Conservation (phyloP, 768 basidiomycete species). For the Lyophyllum semitale region DNA sequence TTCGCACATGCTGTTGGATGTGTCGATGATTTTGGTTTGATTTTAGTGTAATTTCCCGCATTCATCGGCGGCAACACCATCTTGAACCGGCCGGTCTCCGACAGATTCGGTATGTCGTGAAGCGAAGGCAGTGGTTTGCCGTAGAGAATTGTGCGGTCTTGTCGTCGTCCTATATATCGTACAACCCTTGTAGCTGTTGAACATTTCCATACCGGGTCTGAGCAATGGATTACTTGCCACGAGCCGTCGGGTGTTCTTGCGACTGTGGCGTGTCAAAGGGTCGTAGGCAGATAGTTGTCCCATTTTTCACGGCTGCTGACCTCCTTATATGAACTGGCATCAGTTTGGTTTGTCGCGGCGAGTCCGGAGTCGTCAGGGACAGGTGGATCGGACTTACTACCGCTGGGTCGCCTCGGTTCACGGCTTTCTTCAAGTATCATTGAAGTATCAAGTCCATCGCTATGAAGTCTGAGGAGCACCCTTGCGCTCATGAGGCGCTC, state of each 20-base stretch:
- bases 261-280: slow-evolving; percentile 19
- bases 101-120: slow-evolving; percentile 24
- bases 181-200: background rate
- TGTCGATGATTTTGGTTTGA: slow-evolving; percentile 19
- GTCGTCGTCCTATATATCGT: background rate
- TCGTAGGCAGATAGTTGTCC: slow-evolving; percentile 18
- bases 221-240: background rate
- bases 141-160: background rate
- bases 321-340: slow-evolving; percentile 6
- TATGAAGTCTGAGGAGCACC: background rate
- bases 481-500: background rate
- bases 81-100: slow-evolving; percentile 35
- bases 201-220: background rate
- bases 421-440: background rate
- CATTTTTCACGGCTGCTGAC: slow-evolving; percentile 32
- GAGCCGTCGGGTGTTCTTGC: background rate
- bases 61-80: slow-evolving; percentile 39
- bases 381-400: slow-evolving; percentile 12
- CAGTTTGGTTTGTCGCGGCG: slow-evolving; percentile 17
- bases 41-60: slow-evolving; percentile 44
- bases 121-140: background rate
- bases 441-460: background rate
- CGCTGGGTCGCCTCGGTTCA: slow-evolving; percentile 9
- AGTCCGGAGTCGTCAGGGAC: slow-evolving; percentile 9
- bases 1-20: slow-evolving; percentile 33